Evolutionary conservation across 2,329 filamentous ascomycete genomes (phyloP), one percentile per base, ranked within the genome.

Genomic region (Aaosphaeria pasadenensis): DNA sequence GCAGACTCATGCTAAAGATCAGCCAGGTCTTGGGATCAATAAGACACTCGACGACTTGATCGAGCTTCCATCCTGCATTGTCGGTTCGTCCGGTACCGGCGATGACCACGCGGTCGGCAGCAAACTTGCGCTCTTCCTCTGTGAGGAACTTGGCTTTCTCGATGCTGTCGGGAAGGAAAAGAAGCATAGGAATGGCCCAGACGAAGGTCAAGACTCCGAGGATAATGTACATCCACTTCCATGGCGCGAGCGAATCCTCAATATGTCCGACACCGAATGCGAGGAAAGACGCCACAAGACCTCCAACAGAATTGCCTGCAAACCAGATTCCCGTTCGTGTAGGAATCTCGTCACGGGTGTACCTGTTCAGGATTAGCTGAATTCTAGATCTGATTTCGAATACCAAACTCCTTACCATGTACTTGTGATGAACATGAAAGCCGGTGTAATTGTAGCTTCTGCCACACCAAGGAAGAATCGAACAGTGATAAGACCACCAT

Each of bases 91-190:
- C 58, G 1, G 58, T 61, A 4, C 58, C 58, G 1, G 53, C 48
- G 7, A 58, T 48, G 6, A 57, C 47, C 28, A 68, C 59, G 28
- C 63, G 61, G 38, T 64, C 58, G 6, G 54, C 48, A 11, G 60
- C 60, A 7, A 49, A 56, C 7, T 60, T 53, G 28, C 58, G 56
- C 48, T 62, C 57, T 42, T 56, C 45, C 29, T 55, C 48, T 29
- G 53, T 55, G 1, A 62, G 47, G 45, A 60, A 62, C 6, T 42
- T 44, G 6, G 74, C 74, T 11, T 49, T 53, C 31, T 50, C 50
- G 9, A 58, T 54, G 17, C 49, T 80, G 55, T 81, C 77, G 2
- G 77, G 77, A 0, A 81, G 63, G 0, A 75, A 53, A 30, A 60
- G 33, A 7, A 61, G 45, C 1, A 68, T 38, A 0, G 61, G 45